These are phyloP conservation scores for Parafenestella ontariensis DNA, from an alignment of 2,329 filamentous ascomycete genomes.

Conservation along the genomic window DNA sequence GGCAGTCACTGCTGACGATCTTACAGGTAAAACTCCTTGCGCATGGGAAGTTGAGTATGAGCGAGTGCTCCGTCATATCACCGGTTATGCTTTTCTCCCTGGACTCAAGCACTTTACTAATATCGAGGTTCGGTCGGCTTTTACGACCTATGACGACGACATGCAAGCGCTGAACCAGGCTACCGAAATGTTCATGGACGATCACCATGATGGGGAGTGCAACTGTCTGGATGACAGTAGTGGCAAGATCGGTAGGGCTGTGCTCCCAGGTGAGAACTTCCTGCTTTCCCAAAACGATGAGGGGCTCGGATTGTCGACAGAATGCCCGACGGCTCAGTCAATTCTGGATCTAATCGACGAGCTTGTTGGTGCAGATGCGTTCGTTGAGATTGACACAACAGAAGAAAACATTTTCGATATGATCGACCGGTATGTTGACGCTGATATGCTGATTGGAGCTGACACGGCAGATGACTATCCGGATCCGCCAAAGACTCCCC, in stretches of 20 bases:
- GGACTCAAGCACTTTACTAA: slow-evolving; percentile 3
- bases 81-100: slow-evolving; percentile 2
- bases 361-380: not conserved
- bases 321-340: not conserved
- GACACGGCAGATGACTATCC: not conserved
- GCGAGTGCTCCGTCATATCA: slow-evolving; percentile 2
- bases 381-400: not conserved
- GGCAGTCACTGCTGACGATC: not conserved
- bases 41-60: not conserved
- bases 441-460: not conserved
- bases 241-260: not conserved
- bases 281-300: not conserved
- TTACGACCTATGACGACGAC: slow-evolving; percentile 7
- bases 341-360: not conserved
- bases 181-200: slow-evolving; percentile 8
- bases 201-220: slow-evolving; percentile 8
- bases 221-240: slow-evolving; percentile 1
- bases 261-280: slow-evolving; percentile 9
- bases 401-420: not conserved
- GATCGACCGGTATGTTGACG: not conserved
- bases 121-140: slow-evolving; percentile 1
- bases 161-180: slow-evolving; percentile 7
- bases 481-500: not conserved
- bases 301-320: not conserved
- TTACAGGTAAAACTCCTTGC: not conserved